Percentiles rank a stretch among this genome's conserved stretches.
phyloP scores from a whole-genome alignment of 768 basidiomycete genomes.

The Hemileccinum rubropunctum region DNA sequence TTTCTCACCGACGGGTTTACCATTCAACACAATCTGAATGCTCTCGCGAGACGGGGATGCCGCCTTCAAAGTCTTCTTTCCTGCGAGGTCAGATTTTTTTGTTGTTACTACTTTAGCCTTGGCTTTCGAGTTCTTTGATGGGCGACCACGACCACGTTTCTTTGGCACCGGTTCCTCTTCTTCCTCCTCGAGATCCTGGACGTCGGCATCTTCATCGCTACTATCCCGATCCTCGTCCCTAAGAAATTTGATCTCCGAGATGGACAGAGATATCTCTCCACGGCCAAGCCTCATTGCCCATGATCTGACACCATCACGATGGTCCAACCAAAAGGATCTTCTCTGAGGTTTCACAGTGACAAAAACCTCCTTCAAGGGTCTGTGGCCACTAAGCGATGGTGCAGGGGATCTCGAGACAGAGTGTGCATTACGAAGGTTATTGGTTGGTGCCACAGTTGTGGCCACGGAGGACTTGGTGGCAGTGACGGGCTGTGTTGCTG shows the following conservation, averaged over 20 bases:
- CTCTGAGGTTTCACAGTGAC: slow-evolving; percentile 58
- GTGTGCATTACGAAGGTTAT: slow-evolving; percentile 22
- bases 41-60: slow-evolving; percentile 38
- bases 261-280: slow-evolving; percentile 53
- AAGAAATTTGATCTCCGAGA: slow-evolving; percentile 54
- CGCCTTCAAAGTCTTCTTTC: slow-evolving; percentile 48
- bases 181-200: slow-evolving; percentile 43
- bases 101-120: slow-evolving; percentile 32
- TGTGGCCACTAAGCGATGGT: slow-evolving; percentile 32
- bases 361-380: slow-evolving; percentile 52
- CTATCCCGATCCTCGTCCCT: slow-evolving; percentile 59
- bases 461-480: slow-evolving; percentile 15
- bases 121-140: slow-evolving; percentile 31
- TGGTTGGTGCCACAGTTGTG: slow-evolving; percentile 4
- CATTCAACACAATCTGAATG: slow-evolving; percentile 65
- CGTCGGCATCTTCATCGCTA: slow-evolving; percentile 52
- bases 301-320: slow-evolving; percentile 66
- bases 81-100: slow-evolving; percentile 33
- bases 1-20: slow-evolving; percentile 44
- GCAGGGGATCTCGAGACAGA: slow-evolving; percentile 33
- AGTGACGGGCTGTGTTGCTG: slow-evolving; percentile 24
- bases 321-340: slow-evolving; percentile 56
- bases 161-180: slow-evolving; percentile 35
- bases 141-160: slow-evolving; percentile 42
- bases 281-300: slow-evolving; percentile 67